phyloP scores from a whole-genome alignment of 2,329 filamentous ascomycete species.

The Golovinomyces cichoracearum region DNA sequence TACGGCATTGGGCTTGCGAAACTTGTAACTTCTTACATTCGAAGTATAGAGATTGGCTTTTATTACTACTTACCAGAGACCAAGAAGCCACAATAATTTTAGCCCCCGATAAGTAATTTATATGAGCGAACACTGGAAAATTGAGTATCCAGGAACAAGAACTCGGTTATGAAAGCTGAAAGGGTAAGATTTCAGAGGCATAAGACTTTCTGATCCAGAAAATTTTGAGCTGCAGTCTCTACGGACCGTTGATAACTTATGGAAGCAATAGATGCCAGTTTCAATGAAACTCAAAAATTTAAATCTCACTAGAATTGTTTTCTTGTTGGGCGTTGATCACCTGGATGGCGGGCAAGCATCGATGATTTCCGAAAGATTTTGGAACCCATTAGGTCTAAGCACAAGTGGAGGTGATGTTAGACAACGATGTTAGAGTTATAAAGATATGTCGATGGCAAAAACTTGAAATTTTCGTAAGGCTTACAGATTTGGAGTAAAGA shows the following conservation, averaged over 20 bases:
- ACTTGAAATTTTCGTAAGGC: not conserved
- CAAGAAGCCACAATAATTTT: constrained; percentile 19
- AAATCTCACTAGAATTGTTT: not conserved
- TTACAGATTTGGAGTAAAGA: not conserved
- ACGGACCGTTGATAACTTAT: constrained; percentile 3
- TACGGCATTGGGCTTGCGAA: constrained; percentile 27
- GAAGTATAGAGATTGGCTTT: constrained; percentile 36
- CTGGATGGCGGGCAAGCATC: constrained; percentile 16
- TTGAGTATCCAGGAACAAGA: constrained; percentile 21
- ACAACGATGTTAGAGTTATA: not conserved
- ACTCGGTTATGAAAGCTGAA: constrained; percentile 41
- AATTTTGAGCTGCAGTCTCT: constrained; percentile 24
- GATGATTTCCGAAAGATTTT: constrained; percentile 15
- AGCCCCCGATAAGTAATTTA: constrained; percentile 14
- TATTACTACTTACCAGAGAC: constrained; percentile 26
- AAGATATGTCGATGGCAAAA: not conserved
- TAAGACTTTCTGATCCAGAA: constrained; percentile 44
- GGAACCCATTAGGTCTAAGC: constrained; percentile 13
- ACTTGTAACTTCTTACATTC: constrained; percentile 31
- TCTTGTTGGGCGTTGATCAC: constrained; percentile 19
- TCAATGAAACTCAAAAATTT: not conserved
- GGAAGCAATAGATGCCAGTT: not conserved
- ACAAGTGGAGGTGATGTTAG: not conserved
- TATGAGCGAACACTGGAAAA: constrained; percentile 29
- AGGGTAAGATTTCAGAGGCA: constrained; percentile 39